Percentiles rank a stretch among this genome's conserved stretches.
These are phyloP conservation scores for Podila epigama DNA, from an alignment of 192 early-diverging fungal species.

Conservation along the genomic window DNA sequence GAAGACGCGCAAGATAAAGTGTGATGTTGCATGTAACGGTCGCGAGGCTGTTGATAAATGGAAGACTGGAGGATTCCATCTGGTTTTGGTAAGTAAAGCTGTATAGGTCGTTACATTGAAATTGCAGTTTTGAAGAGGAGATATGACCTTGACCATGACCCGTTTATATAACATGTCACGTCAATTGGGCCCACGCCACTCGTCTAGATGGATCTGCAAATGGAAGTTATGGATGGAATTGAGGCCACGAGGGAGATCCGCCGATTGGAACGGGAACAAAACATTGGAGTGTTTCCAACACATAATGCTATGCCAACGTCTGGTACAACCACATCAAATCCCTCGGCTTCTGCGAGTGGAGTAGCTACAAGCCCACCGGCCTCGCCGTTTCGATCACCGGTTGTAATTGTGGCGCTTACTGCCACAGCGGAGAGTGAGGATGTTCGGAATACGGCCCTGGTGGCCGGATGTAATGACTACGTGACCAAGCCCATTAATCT, in stretches of 20 bases:
- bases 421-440: slow-evolving; percentile 54
- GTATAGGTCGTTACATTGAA: too few relatives aligned
- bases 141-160: too few relatives aligned
- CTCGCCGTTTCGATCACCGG: slow-evolving; percentile 65
- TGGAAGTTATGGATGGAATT: slow-evolving; percentile 77
- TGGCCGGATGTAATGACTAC: slow-evolving; percentile 92
- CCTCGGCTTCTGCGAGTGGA: neutral
- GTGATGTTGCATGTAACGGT: slow-evolving; percentile 81
- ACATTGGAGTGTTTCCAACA: slow-evolving; percentile 62
- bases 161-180: neutral
- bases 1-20: slow-evolving; percentile 73
- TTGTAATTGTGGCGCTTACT: slow-evolving; percentile 90
- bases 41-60: slow-evolving; percentile 84
- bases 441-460: slow-evolving; percentile 76
- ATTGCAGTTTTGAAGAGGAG: too few relatives aligned
- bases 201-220: slow-evolving; percentile 73
- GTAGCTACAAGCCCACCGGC: slow-evolving; percentile 29
- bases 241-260: slow-evolving; percentile 72
- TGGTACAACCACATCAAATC: neutral
- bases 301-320: slow-evolving; percentile 17
- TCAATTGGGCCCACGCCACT: neutral
- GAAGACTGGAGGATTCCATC: slow-evolving; percentile 68
- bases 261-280: slow-evolving; percentile 59
- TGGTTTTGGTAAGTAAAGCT: slow-evolving; percentile 62
- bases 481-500: slow-evolving; percentile 87